Evolutionary conservation across 2,329 filamentous ascomycete species (phyloP), one percentile per base, ranked within the genome.

Genomic region (Trichoderma harzianum): DNA sequence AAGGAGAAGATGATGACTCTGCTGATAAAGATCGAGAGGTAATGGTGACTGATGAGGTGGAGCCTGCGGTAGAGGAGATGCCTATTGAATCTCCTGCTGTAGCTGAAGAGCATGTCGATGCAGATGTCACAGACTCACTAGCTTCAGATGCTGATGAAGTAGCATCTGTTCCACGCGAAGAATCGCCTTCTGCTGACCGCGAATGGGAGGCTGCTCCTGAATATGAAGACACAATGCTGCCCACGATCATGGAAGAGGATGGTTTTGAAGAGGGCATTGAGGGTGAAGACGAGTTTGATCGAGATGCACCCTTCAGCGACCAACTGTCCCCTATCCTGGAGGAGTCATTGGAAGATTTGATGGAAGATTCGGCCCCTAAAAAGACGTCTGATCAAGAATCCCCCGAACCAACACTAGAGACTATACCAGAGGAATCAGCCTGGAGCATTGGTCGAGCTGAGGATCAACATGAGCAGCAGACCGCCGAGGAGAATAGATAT

Each of bases 231-330:
- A 28, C 39, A 28, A n/a, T 16, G 47, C 5, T 70, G 18, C 47
- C 58, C 3, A 63, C 68, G 14, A 63, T 64, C 18, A 70, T 64
- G 58, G 68, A 70, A 64, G 68, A 70, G 30, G 30, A 26, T 62
- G 67, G 39, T 8, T 43, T 64, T 30, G 68, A 63, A n/a, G 68
- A 70, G 7, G 21, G 32, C 28, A 32, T 5, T 43, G 58, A 69
- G 21, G 26, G 7, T 30, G 60, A 64, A n/a, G 26, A 26, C 24
- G 61, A 70, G 10, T 26, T 24, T 32, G 66, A 47, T 10, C 58
- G n/a, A 43, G 60, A 57, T 32, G 57, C 21, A n/a, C 60, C 60
- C 30, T 64, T 43, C 32, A 69, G 32, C 6, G 67, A 69, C 28
- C 57, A 58, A 34, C n/a, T 69, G 39, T 69, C 67, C 12, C 68